A percentile compares a stretch with the other conserved stretches of the same genome.
phyloP scores from a whole-genome alignment of 192 early-diverging fungal genomes.

The Glomus cerebriforme region DNA sequence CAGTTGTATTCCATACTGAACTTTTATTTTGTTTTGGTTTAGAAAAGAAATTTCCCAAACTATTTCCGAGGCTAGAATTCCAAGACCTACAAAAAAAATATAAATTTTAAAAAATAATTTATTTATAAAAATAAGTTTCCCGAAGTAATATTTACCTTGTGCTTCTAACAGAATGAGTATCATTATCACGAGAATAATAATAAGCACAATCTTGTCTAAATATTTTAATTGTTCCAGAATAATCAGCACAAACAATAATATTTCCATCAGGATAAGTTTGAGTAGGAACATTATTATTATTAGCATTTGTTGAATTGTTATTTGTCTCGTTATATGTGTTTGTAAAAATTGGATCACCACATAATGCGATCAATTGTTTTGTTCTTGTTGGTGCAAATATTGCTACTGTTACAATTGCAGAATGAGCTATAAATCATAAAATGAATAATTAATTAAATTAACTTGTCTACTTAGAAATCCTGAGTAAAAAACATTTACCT shows the following conservation, averaged over 20 bases:
- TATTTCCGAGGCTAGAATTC: constrained; percentile 18
- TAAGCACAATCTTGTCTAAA: constrained; percentile 61
- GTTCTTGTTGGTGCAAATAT: constrained; percentile 67
- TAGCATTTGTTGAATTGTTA: constrained; percentile 39
- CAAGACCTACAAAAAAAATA: constrained; percentile 5
- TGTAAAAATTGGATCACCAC: constrained; percentile 57
- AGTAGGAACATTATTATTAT: background rate
- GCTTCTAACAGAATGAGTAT: constrained; percentile 10
- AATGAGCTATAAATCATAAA: constrained; percentile 48
- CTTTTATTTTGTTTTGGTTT: background rate
- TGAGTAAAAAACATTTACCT: constrained; percentile 22
- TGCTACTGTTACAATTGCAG: constrained; percentile 57
- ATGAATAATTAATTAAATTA: background rate
- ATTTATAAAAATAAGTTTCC: background rate
- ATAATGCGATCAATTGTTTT: constrained; percentile 56
- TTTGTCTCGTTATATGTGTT: constrained; percentile 25
- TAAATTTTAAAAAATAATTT: background rate
- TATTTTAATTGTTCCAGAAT: constrained; percentile 62
- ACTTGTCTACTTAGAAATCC: background rate
- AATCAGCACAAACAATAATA: constrained; percentile 68
- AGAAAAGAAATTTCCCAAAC: background rate
- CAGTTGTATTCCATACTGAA: background rate
- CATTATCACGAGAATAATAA: constrained; percentile 28
- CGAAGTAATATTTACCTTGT: background rate
- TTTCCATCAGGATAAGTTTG: constrained; percentile 48